Evolutionary conservation across 257 asterid species (phyloP).

Genomic region (Solanum pimpinellifolium): DNA sequence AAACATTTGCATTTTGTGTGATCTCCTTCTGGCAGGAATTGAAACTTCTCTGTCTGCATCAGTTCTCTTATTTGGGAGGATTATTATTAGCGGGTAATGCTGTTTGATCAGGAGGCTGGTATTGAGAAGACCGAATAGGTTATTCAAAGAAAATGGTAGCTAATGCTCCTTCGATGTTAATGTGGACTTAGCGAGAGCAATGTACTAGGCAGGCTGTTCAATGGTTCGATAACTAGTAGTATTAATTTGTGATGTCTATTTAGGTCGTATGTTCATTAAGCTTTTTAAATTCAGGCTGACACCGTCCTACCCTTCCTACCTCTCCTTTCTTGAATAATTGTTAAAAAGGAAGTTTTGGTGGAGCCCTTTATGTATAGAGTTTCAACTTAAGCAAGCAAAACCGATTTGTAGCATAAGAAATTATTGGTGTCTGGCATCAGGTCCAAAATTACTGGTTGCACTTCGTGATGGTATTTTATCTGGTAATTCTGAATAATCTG

Average conservation of each 20-base stretch:
- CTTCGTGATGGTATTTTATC: not conserved
- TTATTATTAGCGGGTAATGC: not conserved
- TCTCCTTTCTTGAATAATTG: not conserved
- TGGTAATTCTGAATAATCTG: not conserved
- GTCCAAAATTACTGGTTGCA: not conserved
- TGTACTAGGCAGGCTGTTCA: not conserved
- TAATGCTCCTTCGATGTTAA: not conserved
- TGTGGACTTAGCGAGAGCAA: not conserved
- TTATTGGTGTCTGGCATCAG: not conserved
- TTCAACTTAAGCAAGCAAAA: not conserved
- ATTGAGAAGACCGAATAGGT: not conserved
- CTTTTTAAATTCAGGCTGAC: not conserved
- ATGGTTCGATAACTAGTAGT: not conserved
- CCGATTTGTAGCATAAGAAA: not conserved
- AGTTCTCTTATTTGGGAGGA: not conserved
- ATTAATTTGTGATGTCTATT: not conserved
- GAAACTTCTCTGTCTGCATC: not conserved
- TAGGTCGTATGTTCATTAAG: not conserved
- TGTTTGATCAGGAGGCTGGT: not conserved
- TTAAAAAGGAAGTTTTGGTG: not conserved
- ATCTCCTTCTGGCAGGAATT: not conserved
- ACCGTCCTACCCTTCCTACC: not conserved
- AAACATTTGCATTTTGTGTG: not conserved
- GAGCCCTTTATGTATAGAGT: not conserved
- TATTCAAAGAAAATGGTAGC: not conserved